Base-by-base conservation (phyloP, 2,329 filamentous ascomycete species). In the Pestalotiopsis sp. region DNA sequence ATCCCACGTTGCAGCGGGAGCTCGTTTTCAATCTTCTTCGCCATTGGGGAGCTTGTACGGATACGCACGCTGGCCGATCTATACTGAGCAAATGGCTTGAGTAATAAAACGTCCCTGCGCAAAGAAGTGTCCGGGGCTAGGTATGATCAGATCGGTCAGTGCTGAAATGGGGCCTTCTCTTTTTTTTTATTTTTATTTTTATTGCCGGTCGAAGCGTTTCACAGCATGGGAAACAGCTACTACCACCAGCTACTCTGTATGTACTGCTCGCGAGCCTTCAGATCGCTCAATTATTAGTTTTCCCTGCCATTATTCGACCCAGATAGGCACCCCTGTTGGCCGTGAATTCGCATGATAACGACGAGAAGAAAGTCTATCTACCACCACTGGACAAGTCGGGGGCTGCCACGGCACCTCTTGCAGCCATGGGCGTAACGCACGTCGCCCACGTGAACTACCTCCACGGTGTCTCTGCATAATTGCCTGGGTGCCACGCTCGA, bases 401-500 rank as follows among this genome's bases (percentile, higher is more conserved):
- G 61, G 23, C 38, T 67, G 66, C 66, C 66, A 67, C 66, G 59
- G 59, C 66, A 41, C 20, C 57, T 59, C 20, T 66, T 20, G 31
- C 39, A 23, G 31, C 27, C 27, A 45, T n/a, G 64, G 20, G 23
- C 64, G 14, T 57, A 13, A 62, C 58, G 58, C 39, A 62, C 49
- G 38, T 61, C 25, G 38, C 58, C 66, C 66, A 67, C 66, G 57
- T 67, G 66, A 67, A 67, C 66, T 36, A 63, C 27, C 57, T 62
- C 58, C 66, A 52, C 62, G 66, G 66, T 52, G 57, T 61, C 27
- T 62, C 66, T 67, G 66, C 66, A 67, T 67, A 25, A 67, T 63
- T 20, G 57, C 36, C 27, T 38, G 36, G 31, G 38, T 62, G 17
- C 57, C 66, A 63, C 31, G 23, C 58, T 36, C 20, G 25, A 31